Evolutionary conservation across 441 rosid species (phyloP), one percentile per base, ranked within the genome.

Genomic region (Isatis lusitanica): DNA sequence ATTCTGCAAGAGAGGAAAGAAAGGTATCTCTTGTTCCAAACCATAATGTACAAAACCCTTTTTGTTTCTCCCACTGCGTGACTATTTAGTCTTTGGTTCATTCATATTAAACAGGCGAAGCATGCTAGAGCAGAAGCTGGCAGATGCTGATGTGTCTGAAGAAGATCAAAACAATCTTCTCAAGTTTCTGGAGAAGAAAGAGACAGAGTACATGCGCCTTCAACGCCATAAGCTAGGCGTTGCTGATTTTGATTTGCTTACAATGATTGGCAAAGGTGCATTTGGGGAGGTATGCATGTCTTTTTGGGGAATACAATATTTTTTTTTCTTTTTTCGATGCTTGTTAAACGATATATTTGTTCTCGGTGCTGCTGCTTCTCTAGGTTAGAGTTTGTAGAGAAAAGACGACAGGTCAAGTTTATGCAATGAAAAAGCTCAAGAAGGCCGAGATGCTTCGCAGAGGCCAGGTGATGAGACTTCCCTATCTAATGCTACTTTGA

Each of bases 381-480:
- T 85, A 93, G 98, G 98, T 94, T 74, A 89, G 97, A 83, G 81
- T 92, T 68, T 94, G 97, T 69, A 90, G 81, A 82, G 97, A 94
- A 81, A 92, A 87, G 83, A 80, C 88, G 30, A 88, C 97, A n/a
- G 87, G 89, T 60, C 91, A 92, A 59, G 97, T 94, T 60, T 92
- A 90, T 80, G 98, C 97, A 31, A 94, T 94, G 98, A 94, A 94
- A 84, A 94, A 91, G 76, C 96, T 92, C 66, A 92, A 89, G 80
- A 94, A 94, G 81, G 89, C 98, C 3, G 97, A 94, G 89, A 94
- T 94, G 98, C 96, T 94, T 82, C 97, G 97, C 10, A 87, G 98
- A 81, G 98, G 98, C 80, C 98, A 94, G 87, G 97, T 66, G 28
- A 55, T 31, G 47, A 48, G 26, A 64, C 63, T 48, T 62, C 36